Base-by-base conservation (phyloP, 108 stramenopile genomes). In the Conticribra guillardii region DNA sequence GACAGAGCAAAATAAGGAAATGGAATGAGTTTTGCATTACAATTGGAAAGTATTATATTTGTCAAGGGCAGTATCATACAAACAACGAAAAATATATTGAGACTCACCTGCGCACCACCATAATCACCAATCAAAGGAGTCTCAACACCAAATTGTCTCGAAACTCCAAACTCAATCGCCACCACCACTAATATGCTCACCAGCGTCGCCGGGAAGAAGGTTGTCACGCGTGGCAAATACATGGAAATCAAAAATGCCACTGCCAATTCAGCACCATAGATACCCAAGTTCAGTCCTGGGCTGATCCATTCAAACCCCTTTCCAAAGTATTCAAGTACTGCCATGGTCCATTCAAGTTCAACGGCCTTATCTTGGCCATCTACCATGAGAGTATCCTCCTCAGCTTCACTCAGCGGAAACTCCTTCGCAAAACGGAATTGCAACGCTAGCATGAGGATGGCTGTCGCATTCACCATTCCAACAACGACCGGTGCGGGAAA, bases 391-490 rank as follows among this genome's bases (percentile, higher is more conserved):
- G 30, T 49, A 23, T 54, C 46, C 34, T 59, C 26, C 24, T 74
- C 60, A 46, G 44, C 41, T 33, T 69, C 61, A 47, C 47, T 53
- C 50, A 65, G 64, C 15, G 73, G 60, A 29, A 69, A 80, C 7
- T 62, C 81, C 54, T 82, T 84, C 14, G 66, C 76, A 50, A 71
- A 82, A 11, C 81, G 70, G 56, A 49, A 79, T 54, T 87, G 86
- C 15, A 74, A 58, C 21, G 74, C 73, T 27, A 76, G 23, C 18
- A 82, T 75, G 54, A 84, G 59, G 9, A 84, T 18, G 8, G 74
- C 86, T 55, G 83, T 60, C n/a, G 73, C 84, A 66, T 87, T 87
- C 28, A 82, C 77, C 66, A 87, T 84, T 0, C 86, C 86, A 7
- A 82, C 74, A 37, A 87, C 80, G 33, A 82, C 73, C 0, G 82